Evolutionary conservation across 2,329 filamentous ascomycete genomes (phyloP), one percentile per base, ranked within the genome.

Genomic region (Tolypocladium album): DNA sequence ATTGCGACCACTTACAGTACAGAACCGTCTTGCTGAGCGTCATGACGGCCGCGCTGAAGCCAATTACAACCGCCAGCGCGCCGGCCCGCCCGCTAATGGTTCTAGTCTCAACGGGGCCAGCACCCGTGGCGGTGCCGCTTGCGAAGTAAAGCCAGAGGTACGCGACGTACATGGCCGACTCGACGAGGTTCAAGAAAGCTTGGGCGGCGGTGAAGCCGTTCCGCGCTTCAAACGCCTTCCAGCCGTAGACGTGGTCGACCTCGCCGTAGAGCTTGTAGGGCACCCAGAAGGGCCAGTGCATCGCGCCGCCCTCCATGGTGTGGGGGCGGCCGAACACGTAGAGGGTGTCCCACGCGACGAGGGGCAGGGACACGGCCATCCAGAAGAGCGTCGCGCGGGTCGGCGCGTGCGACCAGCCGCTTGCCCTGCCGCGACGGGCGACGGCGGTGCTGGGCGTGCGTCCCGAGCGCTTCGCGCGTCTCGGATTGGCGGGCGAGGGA

Each of bases 171-270:
- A 86, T 79, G 40, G 76, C 60, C 3, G 83, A 85, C 78, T 94
- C 90, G 59, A 89, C 66, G 8, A 83, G 72, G 69, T 93, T 94
- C 64, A 92, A 70, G 8, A 78, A 67, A 36, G 82, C 82, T 78
- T 96, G 91, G 43, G 90, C 90, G 50, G 81, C 83, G 0, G 89
- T 89, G 74, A 95, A 96, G 42, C 91, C 90, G 69, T 86, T 85
- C 27, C 79, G 72, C 20, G 79, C 79, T 62, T 89, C 75, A 71
- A 82, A 90, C 4, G 88, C 87, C 67, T 87, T 86, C 78, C 82
- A 87, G 47, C 91, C 90, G 76, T 96, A 96, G 39, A 93, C 79
- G 72, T 92, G 79, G 74, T 96, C 92, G 65, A 96, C 79, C 57
- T 80, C 77, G 60, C 88, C 89, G 76, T 96, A 96, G 1, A 95